These are phyloP conservation scores for Pulveroboletus frians DNA, from an alignment of 768 basidiomycete genomes.

Conservation along the genomic window DNA sequence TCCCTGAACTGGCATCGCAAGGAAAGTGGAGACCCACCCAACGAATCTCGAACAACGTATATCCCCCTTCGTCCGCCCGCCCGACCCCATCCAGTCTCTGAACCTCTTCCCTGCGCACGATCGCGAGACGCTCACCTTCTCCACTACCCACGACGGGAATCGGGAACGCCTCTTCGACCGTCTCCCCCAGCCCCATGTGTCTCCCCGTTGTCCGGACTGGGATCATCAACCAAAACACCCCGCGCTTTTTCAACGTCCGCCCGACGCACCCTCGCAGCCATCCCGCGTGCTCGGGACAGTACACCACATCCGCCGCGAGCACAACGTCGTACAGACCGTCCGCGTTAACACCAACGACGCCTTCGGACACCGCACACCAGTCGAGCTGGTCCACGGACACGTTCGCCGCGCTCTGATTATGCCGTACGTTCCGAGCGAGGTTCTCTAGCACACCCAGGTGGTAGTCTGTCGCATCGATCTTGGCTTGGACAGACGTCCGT, in stretches of 20 bases:
- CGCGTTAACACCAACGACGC: background rate
- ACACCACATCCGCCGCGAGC: slow-evolving; percentile 76
- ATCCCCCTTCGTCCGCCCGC: slow-evolving; percentile 65
- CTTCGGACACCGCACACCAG: slow-evolving; percentile 52
- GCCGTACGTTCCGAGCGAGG: slow-evolving; percentile 51
- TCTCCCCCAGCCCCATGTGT: slow-evolving; percentile 53
- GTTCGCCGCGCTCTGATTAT: slow-evolving; percentile 40
- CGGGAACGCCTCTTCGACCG: slow-evolving; percentile 54
- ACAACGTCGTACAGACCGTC: slow-evolving; percentile 53
- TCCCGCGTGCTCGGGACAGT: slow-evolving; percentile 60
- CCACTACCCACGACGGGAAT: background rate
- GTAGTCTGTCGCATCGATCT: slow-evolving; percentile 69
- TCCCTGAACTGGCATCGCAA: background rate
- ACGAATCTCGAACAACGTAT: slow-evolving; percentile 66
- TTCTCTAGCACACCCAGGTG: slow-evolving; percentile 73
- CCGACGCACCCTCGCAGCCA: slow-evolving; percentile 66
- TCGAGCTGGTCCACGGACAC: slow-evolving; percentile 53
- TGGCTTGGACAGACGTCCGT: slow-evolving; percentile 8
- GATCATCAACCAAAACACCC: slow-evolving; percentile 71
- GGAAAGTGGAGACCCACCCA: slow-evolving; percentile 36
- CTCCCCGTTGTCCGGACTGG: slow-evolving; percentile 61
- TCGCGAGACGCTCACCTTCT: slow-evolving; percentile 32
- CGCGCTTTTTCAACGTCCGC: slow-evolving; percentile 38
- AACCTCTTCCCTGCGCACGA: slow-evolving; percentile 45
- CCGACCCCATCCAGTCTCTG: slow-evolving; percentile 52